Evolutionary conservation across 495 filamentous ascomycete species (phyloP), one percentile per base, ranked within the genome.

Genomic region (Parathielavia hyrcaniae): DNA sequence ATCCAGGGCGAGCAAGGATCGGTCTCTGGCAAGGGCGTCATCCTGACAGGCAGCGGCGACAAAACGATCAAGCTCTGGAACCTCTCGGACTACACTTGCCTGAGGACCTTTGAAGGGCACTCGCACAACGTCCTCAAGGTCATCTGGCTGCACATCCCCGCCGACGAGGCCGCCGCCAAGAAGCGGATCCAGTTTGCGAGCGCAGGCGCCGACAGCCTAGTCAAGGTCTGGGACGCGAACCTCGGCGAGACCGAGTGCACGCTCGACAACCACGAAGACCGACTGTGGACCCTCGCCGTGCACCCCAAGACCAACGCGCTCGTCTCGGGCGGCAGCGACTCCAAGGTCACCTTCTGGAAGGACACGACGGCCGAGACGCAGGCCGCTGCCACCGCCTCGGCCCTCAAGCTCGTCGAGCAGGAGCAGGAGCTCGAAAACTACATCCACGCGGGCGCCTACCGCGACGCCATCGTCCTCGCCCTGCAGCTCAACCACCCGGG

Each of bases 1-100:
- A 82, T 91, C 20, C 79, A 87, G 48, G 88, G 83, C 44, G 82
- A 84, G n/a, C 80, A 81, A 43, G 83, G 85, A 22, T 74, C 80
- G 7, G 75, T 81, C 16, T 80, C 84, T 38, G 82, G 83, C 16
- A 86, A 87, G 55, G 90, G 90, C 20, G 76, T 95, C 55, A 78
- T 95, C 16, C 78, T 91, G 7, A 97, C 93, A 0, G 95, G 89
- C 16, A 90, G 87, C 55, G 93, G 90, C 55, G 93, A 99, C 72
- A 96, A 95, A 69, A 96, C 90, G 0, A 82, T 99, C 62, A 95
- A 96, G 70, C 80, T 99, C 16, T 99, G 95, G 95, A 96, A 82
- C 71, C 75, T 97, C 50, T 79, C 85, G 4, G 92, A 97, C 70
- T 99, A 95, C 69, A 90, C 83, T 66, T 99, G 93, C 70, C 73